Percentiles rank a stretch among this genome's conserved stretches.
These are phyloP conservation scores for Calocybe cyanea DNA, from an alignment of 768 basidiomycete genomes.

Conservation along the genomic window DNA sequence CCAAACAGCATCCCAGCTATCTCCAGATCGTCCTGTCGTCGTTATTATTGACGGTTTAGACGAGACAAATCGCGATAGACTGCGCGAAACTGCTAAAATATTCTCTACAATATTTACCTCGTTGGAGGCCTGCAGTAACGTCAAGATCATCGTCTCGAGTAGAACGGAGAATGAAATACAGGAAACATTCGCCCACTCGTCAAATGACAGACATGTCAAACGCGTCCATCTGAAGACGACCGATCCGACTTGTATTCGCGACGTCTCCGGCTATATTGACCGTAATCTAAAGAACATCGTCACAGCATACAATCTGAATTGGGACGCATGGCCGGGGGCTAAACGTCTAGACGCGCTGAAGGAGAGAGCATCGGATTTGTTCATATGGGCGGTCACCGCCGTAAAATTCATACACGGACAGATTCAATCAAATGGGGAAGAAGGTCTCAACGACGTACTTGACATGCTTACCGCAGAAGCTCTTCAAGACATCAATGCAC, in stretches of 20 bases:
- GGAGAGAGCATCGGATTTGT: slow-evolving; percentile 11
- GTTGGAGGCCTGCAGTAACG: slow-evolving; percentile 5
- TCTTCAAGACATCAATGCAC: not conserved
- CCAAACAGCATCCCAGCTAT: slow-evolving; percentile 1
- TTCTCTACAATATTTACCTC: slow-evolving; percentile 9
- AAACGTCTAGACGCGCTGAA: slow-evolving; percentile 2
- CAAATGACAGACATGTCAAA: slow-evolving; percentile 11
- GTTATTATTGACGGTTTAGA: slow-evolving; percentile 18
- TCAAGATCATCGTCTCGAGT: slow-evolving; percentile 19
- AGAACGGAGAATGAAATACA: slow-evolving; percentile 18
- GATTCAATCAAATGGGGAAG: slow-evolving; percentile 9
- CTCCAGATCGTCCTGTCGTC: slow-evolving; percentile 9
- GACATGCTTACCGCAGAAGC: not conserved
- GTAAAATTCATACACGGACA: slow-evolving; percentile 10
- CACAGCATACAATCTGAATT: slow-evolving; percentile 7
- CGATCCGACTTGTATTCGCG: slow-evolving; percentile 11
- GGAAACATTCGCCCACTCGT: slow-evolving; percentile 9
- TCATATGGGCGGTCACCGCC: slow-evolving; percentile 16
- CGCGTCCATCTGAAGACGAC: slow-evolving; percentile 16
- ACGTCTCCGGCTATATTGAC: slow-evolving; percentile 12
- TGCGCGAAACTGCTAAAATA: slow-evolving; percentile 6
- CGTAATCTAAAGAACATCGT: slow-evolving; percentile 2
- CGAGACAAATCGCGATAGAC: slow-evolving; percentile 10
- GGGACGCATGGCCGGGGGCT: slow-evolving; percentile 12
- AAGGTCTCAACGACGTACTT: slow-evolving; percentile 10